Percentiles rank a stretch among this genome's conserved stretches.
Conservation (phyloP, 2,329 filamentous ascomycete genomes). For the Aspergillus fumigatus region DNA sequence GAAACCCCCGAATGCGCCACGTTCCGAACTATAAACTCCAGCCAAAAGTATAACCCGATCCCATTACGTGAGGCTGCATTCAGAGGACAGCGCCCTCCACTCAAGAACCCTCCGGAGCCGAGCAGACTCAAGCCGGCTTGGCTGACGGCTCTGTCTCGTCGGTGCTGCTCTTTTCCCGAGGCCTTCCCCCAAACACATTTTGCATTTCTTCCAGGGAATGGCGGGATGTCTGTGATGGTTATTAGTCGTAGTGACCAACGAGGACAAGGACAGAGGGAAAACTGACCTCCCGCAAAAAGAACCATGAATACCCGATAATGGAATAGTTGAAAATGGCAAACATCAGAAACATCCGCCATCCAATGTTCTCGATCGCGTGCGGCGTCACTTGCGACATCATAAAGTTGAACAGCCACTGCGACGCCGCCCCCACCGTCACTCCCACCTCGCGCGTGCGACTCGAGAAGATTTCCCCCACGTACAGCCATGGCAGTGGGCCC, state of each 20-base stretch:
- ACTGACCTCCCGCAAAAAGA: slow-evolving; percentile 38
- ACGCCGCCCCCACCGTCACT: slow-evolving; percentile 31
- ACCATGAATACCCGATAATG: slow-evolving; percentile 42
- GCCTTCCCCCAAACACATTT: slow-evolving; percentile 29
- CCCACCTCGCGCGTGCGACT: slow-evolving; percentile 33
- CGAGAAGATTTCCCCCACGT: slow-evolving; percentile 36
- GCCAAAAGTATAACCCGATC: not conserved
- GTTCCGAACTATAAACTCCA: not conserved
- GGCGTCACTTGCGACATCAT: slow-evolving; percentile 38
- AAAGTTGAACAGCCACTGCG: slow-evolving; percentile 40
- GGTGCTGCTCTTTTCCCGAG: not conserved
- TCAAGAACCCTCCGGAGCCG: too few relatives aligned
- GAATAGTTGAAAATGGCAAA: slow-evolving; percentile 48
- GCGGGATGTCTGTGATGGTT: slow-evolving; percentile 33
- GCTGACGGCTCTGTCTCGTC: not conserved
- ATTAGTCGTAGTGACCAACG: not conserved
- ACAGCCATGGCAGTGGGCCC: slow-evolving; percentile 36
- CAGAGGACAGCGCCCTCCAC: not conserved
- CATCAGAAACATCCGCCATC: slow-evolving; percentile 49
- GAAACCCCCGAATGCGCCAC: not conserved
- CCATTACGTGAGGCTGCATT: not conserved
- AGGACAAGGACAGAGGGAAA: not conserved
- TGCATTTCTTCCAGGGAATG: slow-evolving; percentile 45
- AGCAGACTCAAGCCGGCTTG: not conserved
- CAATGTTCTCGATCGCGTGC: slow-evolving; percentile 44